Evolutionary conservation across 345 rosid species (phyloP).

Genomic region (Erysimum cheiranthoides): DNA sequence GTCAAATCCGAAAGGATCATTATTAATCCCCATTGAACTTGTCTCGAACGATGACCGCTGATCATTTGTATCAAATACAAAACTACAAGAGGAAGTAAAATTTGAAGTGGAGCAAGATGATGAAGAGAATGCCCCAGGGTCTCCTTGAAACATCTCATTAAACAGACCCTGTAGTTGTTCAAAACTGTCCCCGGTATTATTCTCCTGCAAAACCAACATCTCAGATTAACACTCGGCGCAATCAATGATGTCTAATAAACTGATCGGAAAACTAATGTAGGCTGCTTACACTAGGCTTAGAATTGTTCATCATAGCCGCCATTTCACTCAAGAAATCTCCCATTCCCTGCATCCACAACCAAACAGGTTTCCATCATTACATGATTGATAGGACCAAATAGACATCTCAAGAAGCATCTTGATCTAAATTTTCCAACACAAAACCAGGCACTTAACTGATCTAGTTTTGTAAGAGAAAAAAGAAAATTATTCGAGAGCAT

Average conservation of each 20-base stretch:
- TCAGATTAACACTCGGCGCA: conserved; percentile 2
- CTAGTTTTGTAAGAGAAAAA: background rate
- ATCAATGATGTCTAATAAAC: background rate
- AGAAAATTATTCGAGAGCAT: background rate
- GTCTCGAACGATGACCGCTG: conserved; percentile 46
- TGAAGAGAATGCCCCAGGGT: conserved; percentile 49
- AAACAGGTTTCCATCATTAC: background rate
- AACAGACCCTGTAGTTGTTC: conserved; percentile 79
- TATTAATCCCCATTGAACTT: conserved; percentile 37
- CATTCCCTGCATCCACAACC: conserved; percentile 68
- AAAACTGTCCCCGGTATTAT: conserved; percentile 59
- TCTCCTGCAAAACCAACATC: conserved; percentile 53
- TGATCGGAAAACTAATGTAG: background rate
- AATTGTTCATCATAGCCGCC: conserved; percentile 87
- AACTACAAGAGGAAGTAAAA: conserved; percentile 49
- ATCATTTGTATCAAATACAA: conserved; percentile 47
- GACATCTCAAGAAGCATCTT: background rate
- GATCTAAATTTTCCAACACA: conserved; percentile 1
- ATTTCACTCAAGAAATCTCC: conserved; percentile 90
- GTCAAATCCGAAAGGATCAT: conserved; percentile 47
- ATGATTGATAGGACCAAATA: conserved; percentile 1
- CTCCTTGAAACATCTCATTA: conserved; percentile 77
- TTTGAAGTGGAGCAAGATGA: conserved; percentile 48
- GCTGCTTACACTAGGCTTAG: conserved; percentile 62
- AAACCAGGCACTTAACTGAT: background rate